Evolutionary conservation across 345 rosid species (phyloP), one percentile per base, ranked within the genome.

Genomic region (Capsella bursapastoris): DNA sequence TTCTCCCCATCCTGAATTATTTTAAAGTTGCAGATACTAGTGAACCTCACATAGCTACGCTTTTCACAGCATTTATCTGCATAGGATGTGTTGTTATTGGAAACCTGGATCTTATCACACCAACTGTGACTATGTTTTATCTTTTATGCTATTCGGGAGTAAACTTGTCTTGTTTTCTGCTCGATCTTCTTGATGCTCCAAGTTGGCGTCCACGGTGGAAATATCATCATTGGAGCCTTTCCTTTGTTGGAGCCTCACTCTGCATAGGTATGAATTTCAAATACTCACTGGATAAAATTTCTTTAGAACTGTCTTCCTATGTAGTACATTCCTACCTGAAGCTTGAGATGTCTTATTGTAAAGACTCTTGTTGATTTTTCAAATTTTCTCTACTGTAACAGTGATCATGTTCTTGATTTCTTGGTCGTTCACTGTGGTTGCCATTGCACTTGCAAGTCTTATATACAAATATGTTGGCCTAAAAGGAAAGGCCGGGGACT

Each of bases 131-230:
- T 61, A 96, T 96, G 99, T 96, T 96, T 84, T 92, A 84, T 85
- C 97, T 92, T 62, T 82, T 96, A 62, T 96, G 99, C 78, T 96
- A 96, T 83, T 31, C 93, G 53, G 99, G 99, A 49, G 99, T 96
- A 77, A 96, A 96, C 85, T 82, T 96, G 86, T 96, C 98, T 66
- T 96, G 99, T 86, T 96, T 96, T 87, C 98, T 96, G 77, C 85
- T 96, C 55, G 99, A 96, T 83, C 94, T 96, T 85, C 88, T 96
- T 45, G 99, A 96, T 88, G 98, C 99, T 80, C 99, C 99, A 57
- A 96, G 99, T 80, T 96, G 99, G 99, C 98, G 97, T 68, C 99
- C 98, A 52, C 87, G 99, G 77, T 96, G 99, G 98, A 92, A 96
- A 76, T 88, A 90, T 82, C 99, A 96, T 84, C 99, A 92, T 47